Conservation (phyloP, 495 filamentous ascomycete species). For the Peziza echinospora region DNA sequence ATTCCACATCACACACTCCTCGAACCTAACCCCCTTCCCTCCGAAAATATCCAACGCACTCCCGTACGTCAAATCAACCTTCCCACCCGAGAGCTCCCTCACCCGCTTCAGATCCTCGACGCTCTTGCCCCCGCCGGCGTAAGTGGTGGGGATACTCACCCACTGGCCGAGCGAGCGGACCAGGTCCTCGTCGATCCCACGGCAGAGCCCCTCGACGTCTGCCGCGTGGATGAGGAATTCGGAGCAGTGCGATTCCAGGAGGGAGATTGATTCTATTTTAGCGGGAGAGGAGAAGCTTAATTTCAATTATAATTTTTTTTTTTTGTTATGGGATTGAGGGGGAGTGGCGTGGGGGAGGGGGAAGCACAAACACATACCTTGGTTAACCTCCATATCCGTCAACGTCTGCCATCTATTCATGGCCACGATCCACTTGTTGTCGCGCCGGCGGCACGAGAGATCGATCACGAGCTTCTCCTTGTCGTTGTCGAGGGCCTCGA, state of each 20-base stretch:
- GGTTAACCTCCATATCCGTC: conserved; percentile 79
- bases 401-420: conserved; percentile 98
- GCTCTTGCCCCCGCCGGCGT: conserved; percentile 76
- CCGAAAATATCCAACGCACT: conserved; percentile 94
- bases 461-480: conserved; percentile 77
- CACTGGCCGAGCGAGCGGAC: conserved; percentile 57
- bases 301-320: not conserved
- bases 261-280: conserved; percentile 49
- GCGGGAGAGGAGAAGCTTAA: not conserved
- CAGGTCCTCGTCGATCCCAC: conserved; percentile 68
- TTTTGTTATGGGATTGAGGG: not conserved
- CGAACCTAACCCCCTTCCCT: conserved; percentile 60
- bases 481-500: conserved; percentile 39
- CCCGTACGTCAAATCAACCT: conserved; percentile 84
- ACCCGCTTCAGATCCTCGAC: conserved; percentile 62
- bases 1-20: conserved; percentile 83
- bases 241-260: conserved; percentile 71
- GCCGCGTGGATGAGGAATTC: conserved; percentile 98
- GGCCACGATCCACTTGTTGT: conserved; percentile 66
- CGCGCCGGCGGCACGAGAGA: conserved; percentile 62
- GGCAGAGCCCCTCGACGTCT: conserved; percentile 86
- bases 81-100: conserved; percentile 50
- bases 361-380: conserved; percentile 38
- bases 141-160: conserved; percentile 82
- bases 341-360: not conserved